A percentile compares a stretch with the other conserved stretches of the same genome.
Conservation (phyloP, 495 filamentous ascomycete genomes). For the Aspergillus carlsbadensis region DNA sequence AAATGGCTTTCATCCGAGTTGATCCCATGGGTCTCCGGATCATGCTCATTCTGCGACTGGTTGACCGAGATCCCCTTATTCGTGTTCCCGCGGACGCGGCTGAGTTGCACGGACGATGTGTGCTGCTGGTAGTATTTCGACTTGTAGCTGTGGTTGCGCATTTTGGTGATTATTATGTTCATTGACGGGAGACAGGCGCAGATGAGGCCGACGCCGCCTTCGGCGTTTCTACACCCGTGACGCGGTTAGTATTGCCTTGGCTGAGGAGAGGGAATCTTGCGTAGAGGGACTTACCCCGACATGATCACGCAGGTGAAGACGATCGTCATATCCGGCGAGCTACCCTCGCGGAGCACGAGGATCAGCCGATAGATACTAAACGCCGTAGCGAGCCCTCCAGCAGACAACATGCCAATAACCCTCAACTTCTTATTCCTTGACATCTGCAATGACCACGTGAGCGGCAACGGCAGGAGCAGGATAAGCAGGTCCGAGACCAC, state of each 20-base stretch:
- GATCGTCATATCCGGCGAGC: conserved; percentile 35
- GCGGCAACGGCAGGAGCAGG: conserved; percentile 43
- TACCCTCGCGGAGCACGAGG: conserved; percentile 36
- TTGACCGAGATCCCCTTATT: conserved; percentile 7
- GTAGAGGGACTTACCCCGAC: conserved; percentile 38
- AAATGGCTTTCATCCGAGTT: conserved; percentile 37
- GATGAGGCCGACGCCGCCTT: conserved; percentile 47
- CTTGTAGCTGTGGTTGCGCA: conserved; percentile 29
- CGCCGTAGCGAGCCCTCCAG: conserved; percentile 46
- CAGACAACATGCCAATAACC: conserved; percentile 43
- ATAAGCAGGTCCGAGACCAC: conserved; percentile 47
- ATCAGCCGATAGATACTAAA: conserved; percentile 47
- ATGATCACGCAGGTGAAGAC: conserved; percentile 45
- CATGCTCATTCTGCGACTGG: conserved; percentile 15
- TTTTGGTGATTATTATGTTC: conserved; percentile 36
- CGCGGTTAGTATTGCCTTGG: neutral
- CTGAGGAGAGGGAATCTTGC: neutral
- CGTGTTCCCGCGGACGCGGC: conserved; percentile 24
- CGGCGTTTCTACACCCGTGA: conserved; percentile 38
- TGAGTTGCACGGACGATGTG: conserved; percentile 29
- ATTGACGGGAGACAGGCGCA: conserved; percentile 46
- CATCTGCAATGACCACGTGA: conserved; percentile 51
- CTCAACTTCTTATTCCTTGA: conserved; percentile 43
- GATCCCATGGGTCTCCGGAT: conserved; percentile 24
- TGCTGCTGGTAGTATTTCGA: conserved; percentile 36